A percentile compares a stretch with the other conserved stretches of the same genome.
Evolutionary conservation across 1,284 basidiomycete species (phyloP).

Genomic region (Irpex sp.): DNA sequence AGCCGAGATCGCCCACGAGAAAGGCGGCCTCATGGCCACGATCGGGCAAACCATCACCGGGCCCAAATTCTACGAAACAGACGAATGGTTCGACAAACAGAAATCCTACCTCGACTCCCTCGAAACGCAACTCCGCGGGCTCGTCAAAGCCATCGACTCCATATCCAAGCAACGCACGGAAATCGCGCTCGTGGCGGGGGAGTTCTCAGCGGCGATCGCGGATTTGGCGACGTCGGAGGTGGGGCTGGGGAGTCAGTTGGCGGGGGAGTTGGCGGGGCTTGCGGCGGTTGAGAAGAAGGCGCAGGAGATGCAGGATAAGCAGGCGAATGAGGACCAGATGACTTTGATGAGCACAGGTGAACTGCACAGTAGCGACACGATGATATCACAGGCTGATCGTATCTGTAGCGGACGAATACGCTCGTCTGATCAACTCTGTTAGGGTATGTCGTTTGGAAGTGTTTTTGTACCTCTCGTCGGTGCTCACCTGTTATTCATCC

Average conservation of each 20-base stretch:
- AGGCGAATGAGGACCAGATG: constrained; percentile 76
- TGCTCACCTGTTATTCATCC: not conserved
- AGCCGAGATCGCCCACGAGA: constrained; percentile 69
- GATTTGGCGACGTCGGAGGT: constrained; percentile 76
- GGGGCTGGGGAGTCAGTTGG: constrained; percentile 56
- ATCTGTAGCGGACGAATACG: constrained; percentile 80
- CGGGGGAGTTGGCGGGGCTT: constrained; percentile 62
- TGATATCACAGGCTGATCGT: not conserved
- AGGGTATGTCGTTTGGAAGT: constrained; percentile 49
- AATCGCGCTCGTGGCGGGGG: constrained; percentile 60
- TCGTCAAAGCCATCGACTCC: constrained; percentile 82
- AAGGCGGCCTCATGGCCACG: constrained; percentile 76
- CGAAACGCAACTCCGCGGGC: constrained; percentile 82
- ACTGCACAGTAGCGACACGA: constrained; percentile 7
- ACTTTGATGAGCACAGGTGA: constrained; percentile 74
- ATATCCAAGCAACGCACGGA: constrained; percentile 84
- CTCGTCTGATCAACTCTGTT: constrained; percentile 87
- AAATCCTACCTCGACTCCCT: constrained; percentile 85
- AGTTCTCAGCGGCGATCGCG: constrained; percentile 66
- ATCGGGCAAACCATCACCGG: constrained; percentile 78
- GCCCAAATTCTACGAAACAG: constrained; percentile 87
- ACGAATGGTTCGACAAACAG: constrained; percentile 97
- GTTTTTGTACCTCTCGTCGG: constrained; percentile 2
- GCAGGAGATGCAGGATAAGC: constrained; percentile 66
- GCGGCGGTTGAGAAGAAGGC: constrained; percentile 72